These are phyloP conservation scores for Ogataea degrootiae DNA, from an alignment of 805 yeast species.

Conservation along the genomic window DNA sequence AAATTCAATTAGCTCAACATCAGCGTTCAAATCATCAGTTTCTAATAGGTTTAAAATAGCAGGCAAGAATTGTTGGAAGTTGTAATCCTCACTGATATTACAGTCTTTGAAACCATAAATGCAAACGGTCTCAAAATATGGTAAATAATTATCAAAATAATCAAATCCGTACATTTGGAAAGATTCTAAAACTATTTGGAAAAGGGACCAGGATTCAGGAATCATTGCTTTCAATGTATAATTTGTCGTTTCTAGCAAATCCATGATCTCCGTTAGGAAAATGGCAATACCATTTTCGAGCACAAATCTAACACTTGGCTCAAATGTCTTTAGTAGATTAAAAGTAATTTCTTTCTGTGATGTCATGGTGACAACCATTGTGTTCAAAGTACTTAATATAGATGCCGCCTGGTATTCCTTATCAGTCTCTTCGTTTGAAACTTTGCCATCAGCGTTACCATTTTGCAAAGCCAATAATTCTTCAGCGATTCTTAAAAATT, in stretches of 20 bases:
- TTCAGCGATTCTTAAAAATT: constrained; percentile 63
- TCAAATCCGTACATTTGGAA: constrained; percentile 51
- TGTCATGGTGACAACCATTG: constrained; percentile 77
- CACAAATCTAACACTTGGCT: constrained; percentile 66
- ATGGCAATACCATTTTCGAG: constrained; percentile 64
- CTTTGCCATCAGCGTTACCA: constrained; percentile 33
- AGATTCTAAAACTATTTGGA: constrained; percentile 36
- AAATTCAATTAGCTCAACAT: constrained; percentile 20
- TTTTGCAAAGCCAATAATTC: constrained; percentile 47
- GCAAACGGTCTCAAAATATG: constrained; percentile 45
- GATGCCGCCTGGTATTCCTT: constrained; percentile 83
- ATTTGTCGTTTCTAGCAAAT: constrained; percentile 62
- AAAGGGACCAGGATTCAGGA: constrained; percentile 44
- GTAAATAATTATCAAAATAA: constrained; percentile 42
- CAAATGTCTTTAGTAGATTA: constrained; percentile 59
- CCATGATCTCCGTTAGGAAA: constrained; percentile 72
- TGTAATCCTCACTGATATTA: constrained; percentile 11
- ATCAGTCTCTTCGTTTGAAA: constrained; percentile 40
- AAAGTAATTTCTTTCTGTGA: constrained; percentile 62
- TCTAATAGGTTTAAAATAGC: constrained; percentile 17
- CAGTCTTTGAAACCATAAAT: constrained; percentile 37
- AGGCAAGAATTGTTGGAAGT: constrained; percentile 20
- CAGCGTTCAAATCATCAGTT: constrained; percentile 14
- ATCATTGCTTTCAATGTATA: constrained; percentile 46
- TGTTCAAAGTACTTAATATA: constrained; percentile 72